phyloP scores from a whole-genome alignment of 78 protist genomes.

The Pigoraptor vietnamica region DNA sequence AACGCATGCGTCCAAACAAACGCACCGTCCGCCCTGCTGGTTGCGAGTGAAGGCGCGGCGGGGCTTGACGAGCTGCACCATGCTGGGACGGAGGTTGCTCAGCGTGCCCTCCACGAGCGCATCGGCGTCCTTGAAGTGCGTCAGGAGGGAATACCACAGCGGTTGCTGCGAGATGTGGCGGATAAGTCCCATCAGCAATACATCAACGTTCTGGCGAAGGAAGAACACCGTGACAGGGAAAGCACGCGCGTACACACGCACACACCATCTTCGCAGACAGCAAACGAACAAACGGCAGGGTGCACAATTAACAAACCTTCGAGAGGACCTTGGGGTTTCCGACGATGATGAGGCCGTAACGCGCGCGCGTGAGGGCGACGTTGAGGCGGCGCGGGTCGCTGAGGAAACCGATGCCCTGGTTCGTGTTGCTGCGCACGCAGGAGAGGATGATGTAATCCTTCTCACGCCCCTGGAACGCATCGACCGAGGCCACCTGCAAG shows the following conservation, averaged over 20 bases:
- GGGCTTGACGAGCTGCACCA: slow-evolving; percentile 4
- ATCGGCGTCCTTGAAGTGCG: slow-evolving; percentile 79
- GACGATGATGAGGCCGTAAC: slow-evolving; percentile 91
- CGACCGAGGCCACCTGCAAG: slow-evolving; percentile 94
- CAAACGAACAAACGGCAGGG: background rate
- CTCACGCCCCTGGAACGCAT: slow-evolving; percentile 99
- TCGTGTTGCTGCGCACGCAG: slow-evolving; percentile 97
- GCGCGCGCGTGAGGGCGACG: slow-evolving; percentile 99
- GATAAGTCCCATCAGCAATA: background rate
- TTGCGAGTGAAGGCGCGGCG: background rate
- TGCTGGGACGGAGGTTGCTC: slow-evolving; percentile 32
- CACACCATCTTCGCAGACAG: background rate
- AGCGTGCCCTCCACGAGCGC: slow-evolving; percentile 93
- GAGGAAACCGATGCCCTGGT: slow-evolving; percentile 98
- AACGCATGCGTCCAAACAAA: too few species aligned
- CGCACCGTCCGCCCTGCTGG: background rate
- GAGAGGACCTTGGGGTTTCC: slow-evolving; percentile 95
- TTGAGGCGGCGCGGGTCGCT: slow-evolving; percentile 97
- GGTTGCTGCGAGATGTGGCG: slow-evolving; percentile 55
- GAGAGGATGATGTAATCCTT: slow-evolving; percentile 98
- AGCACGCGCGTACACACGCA: too few species aligned
- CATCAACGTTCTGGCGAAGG: background rate
- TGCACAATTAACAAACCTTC: slow-evolving; percentile 12
- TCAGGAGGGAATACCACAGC: slow-evolving; percentile 94
- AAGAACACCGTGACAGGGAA: too few species aligned